These are phyloP conservation scores for Fusarium abutilonis DNA, from an alignment of 2,329 filamentous ascomycete genomes.

Conservation along the genomic window DNA sequence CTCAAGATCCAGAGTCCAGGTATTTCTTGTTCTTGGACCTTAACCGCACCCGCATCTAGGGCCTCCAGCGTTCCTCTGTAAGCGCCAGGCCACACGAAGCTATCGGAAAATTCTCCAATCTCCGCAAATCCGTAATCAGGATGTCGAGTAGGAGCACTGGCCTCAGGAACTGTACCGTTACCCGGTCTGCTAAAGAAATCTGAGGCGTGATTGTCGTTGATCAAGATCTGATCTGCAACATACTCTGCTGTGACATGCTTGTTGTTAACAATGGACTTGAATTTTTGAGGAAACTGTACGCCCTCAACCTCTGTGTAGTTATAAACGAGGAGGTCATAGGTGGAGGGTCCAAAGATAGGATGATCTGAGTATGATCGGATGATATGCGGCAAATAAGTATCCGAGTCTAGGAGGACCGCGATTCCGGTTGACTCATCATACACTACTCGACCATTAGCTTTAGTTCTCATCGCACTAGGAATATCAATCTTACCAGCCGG, in stretches of 20 bases:
- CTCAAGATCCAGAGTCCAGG: too few relatives aligned
- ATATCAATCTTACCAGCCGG: too few relatives aligned
- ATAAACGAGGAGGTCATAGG: conserved; percentile 7
- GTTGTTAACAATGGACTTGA: conserved; percentile 18
- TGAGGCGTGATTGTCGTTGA: not conserved
- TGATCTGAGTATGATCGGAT: conserved; percentile 14
- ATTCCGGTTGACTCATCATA: not conserved
- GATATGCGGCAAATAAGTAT: conserved; percentile 5
- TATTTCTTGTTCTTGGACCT: too few relatives aligned
- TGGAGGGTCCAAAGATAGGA: conserved; percentile 9
- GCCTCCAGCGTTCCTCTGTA: too few relatives aligned
- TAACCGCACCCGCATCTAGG: too few relatives aligned
- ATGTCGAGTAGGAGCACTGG: not conserved
- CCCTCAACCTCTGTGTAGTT: conserved; percentile 11
- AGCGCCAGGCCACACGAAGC: too few relatives aligned
- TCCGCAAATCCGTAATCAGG: too few relatives aligned
- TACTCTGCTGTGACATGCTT: conserved; percentile 12
- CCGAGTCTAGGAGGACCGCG: conserved; percentile 12
- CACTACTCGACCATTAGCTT: too few relatives aligned
- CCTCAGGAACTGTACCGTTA: not conserved
- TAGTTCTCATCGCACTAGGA: too few relatives aligned
- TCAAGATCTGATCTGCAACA: conserved; percentile 3
- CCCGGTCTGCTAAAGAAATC: not conserved
- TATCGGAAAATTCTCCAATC: too few relatives aligned
- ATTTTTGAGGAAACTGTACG: conserved; percentile 7